Evolutionary conservation across 768 basidiomycete species (phyloP), one percentile per base, ranked within the genome.

Genomic region (Leccinum aurantiacum): DNA sequence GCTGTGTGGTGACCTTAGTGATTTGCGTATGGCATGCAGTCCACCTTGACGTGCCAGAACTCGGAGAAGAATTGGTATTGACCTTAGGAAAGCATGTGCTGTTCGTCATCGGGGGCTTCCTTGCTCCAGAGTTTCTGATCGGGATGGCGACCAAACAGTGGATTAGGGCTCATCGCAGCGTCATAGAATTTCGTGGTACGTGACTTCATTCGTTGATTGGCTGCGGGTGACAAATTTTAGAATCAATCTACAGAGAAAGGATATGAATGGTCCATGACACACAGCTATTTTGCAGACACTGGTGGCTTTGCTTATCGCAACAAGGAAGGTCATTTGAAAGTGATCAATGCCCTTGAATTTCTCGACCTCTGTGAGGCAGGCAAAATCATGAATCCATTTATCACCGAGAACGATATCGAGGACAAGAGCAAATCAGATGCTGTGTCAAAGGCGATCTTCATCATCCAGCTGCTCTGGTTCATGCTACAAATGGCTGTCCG

Each of bases 361-460:
- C 49, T 50, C 25, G 11, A 22, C 8, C 49, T 50, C 17, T 50
- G 48, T 9, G 13, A 29, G 25, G 8, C 9, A 8, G 49, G 25
- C 9, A 15, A 51, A 22, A 52, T 52, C 11, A 10, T 31, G 10
- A 52, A 53, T 33, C 53, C 31, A 8, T 5, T 35, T 5, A 22
- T 59, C 13, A 49, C 46, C 6, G 49, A 15, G 24, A 33, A 59
- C 22, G 53, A 59, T 1, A 54, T 57, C 24, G 17, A n/a, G 2
- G 54, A 60, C 22, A 60, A 25, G 38, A 48, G 55, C 55, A 60
- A 47, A 35, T 52, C 55, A 3, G 60, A 57, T 48, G 47, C 19
- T 14, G 22, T 56, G 15, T 46, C 29, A 35, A 58, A 58, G 17
- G 17, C 37, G 8, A 33, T 58, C 13, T 48, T 58, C 7, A 0